Conservation (phyloP, 768 basidiomycete species). For the Lepiota brunneoincarnata region DNA sequence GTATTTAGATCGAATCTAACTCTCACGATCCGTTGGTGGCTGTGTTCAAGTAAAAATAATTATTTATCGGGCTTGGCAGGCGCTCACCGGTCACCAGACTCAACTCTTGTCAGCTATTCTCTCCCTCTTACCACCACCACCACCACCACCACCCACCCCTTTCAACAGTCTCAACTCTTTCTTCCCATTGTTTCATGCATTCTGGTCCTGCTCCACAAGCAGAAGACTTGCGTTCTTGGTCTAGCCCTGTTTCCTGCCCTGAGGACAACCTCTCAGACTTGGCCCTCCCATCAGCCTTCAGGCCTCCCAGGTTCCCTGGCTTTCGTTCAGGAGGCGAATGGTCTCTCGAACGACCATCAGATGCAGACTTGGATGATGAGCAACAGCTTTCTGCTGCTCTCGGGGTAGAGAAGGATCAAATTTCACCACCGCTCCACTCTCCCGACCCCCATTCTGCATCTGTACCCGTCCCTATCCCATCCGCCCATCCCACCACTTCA, state of each 20-base stretch:
- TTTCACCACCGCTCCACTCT: constrained; percentile 1
- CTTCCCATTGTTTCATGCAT: constrained; percentile 21
- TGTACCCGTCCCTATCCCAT: constrained; percentile 11
- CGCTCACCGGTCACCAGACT: constrained; percentile 4
- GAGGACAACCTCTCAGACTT: constrained; percentile 13
- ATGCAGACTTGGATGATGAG: constrained; percentile 19
- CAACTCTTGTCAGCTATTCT: constrained; percentile 5
- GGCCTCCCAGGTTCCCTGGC: constrained; percentile 3
- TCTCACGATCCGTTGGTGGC: constrained; percentile 10
- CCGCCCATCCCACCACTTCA: constrained; percentile 8
- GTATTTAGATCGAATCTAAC: constrained; percentile 9
- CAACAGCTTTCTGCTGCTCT: constrained; percentile 22
- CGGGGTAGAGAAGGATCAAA: constrained; percentile 9
- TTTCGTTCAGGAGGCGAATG: constrained; percentile 10
- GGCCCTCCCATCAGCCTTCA: not conserved
- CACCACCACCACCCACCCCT: constrained; percentile 8
- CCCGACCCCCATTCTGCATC: constrained; percentile 34
- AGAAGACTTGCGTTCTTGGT: constrained; percentile 11
- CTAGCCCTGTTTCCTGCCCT: constrained; percentile 2
- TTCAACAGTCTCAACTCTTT: constrained; percentile 3
- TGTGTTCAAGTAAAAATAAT: constrained; percentile 7
- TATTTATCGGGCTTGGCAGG: constrained; percentile 9
- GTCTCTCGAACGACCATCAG: constrained; percentile 8
- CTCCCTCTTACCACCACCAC: constrained; percentile 18
- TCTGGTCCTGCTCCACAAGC: constrained; percentile 17